Evolutionary conservation across 202 grass and related monocot species (phyloP), one percentile per base, ranked within the genome.

Genomic region (Digitaria exilis): DNA sequence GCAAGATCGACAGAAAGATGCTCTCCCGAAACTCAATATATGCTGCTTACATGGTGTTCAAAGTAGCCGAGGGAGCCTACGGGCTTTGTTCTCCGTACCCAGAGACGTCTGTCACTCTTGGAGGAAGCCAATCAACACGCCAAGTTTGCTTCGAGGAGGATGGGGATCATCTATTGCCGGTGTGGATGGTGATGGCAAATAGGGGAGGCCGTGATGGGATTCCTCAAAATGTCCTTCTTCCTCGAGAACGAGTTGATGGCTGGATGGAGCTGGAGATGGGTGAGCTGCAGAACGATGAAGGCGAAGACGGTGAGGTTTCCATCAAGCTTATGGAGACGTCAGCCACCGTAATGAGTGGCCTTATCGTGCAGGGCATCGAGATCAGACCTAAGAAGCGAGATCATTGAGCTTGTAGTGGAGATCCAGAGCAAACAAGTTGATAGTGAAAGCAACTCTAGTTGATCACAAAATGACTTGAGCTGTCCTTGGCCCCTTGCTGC

Each of bases 261-360:
- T 97, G 91, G 89, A 76, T 92, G 92, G 92, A 97, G 81, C 24
- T 94, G 37, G 91, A 88, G 80, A 67, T 97, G 83, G 89, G 94
- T 1, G 73, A 82, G 43, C 91, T 97, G 18, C 66, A 65, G 15
- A 85, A 26, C 7, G 73, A 79, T 0, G 72, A 66, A 1, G 87
- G 83, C 18, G 85, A 90, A 1, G 65, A 87, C 5, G 84, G 50
- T 5, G 86, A 85, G 26, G 86, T 90, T 6, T 64, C 58, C 52
- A 64, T 97, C 73, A 87, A 80, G 30, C 89, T 92, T 29, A 82
- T 11, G 81, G 85, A 92, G 69, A 85, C 78, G 5, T 39, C 37
- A 24, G 12, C 34, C 13, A 11, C 4, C 43, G 18, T 11, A 1
- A 71, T 50, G 69, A 3, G 0, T 0, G 69, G 69, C 30, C 69